A percentile compares a stretch with the other conserved stretches of the same genome.
Evolutionary conservation across 805 yeast genomes (phyloP).

Genomic region (Hagleromyces aurorensis): DNA sequence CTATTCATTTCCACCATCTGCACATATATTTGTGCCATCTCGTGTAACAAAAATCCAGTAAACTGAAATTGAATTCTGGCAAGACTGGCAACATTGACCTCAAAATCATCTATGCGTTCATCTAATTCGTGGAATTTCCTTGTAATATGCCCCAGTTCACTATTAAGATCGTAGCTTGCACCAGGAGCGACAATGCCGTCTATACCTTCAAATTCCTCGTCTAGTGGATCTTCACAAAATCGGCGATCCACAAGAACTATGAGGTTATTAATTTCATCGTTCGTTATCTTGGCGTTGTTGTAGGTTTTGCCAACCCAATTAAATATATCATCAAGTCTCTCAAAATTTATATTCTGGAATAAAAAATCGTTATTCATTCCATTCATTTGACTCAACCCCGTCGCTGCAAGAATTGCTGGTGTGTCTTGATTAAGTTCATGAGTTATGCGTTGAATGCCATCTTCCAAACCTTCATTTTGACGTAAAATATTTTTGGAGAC

Average conservation of each 20-base stretch:
- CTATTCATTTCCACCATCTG: constrained; percentile 29
- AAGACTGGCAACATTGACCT: constrained; percentile 31
- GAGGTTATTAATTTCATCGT: constrained; percentile 18
- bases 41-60: constrained; percentile 29
- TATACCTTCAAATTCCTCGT: constrained; percentile 23
- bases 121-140: constrained; percentile 27
- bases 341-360: constrained; percentile 28
- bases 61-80: constrained; percentile 32
- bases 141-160: constrained; percentile 27
- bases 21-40: constrained; percentile 29
- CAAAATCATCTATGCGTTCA: constrained; percentile 30
- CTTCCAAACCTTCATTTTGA: constrained; percentile 23
- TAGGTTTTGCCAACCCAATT: constrained; percentile 14
- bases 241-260: constrained; percentile 21
- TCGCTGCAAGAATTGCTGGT: constrained; percentile 30
- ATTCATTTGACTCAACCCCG: constrained; percentile 27
- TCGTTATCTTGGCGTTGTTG: constrained; percentile 7
- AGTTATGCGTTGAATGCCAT: constrained; percentile 25
- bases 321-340: constrained; percentile 24
- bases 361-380: constrained; percentile 25
- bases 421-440: constrained; percentile 27
- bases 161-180: constrained; percentile 22
- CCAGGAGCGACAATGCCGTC: constrained; percentile 27
- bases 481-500: constrained; percentile 20
- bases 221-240: constrained; percentile 29